These are phyloP conservation scores for Eutrema heterophyllum DNA, from an alignment of 345 rosid species.

Conservation along the genomic window DNA sequence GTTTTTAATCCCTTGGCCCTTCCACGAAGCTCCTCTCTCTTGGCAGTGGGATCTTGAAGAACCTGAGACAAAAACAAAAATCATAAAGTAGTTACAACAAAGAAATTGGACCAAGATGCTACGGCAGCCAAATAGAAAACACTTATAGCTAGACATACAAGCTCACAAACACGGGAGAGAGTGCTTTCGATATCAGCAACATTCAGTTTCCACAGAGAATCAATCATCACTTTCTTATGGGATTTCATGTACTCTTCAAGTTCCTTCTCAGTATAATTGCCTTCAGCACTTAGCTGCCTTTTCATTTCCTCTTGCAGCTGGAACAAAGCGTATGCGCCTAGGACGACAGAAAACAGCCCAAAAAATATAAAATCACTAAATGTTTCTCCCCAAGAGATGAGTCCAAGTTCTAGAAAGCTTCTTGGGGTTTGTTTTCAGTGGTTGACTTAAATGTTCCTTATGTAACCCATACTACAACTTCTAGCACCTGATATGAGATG, in stretches of 20 bases:
- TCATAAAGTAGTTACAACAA: background rate
- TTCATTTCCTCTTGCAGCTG: conserved; percentile 99
- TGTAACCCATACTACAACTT: background rate
- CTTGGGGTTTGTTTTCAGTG: background rate
- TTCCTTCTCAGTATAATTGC: conserved; percentile 86
- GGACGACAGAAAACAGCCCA: conserved; percentile 13
- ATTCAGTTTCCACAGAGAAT: conserved; percentile 96
- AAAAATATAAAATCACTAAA: background rate
- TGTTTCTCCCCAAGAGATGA: background rate
- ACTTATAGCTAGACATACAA: conserved; percentile 46
- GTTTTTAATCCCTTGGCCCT: conserved; percentile 95
- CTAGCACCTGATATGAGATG: conserved; percentile 18
- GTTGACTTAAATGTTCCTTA: background rate
- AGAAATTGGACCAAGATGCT: conserved; percentile 22
- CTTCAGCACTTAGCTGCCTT: conserved; percentile 85
- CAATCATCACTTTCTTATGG: conserved; percentile 88
- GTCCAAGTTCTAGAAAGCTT: conserved; percentile 4
- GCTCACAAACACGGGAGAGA: conserved; percentile 91
- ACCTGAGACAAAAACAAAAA: conserved; percentile 42
- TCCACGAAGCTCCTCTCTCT: conserved; percentile 85
- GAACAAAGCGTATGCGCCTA: conserved; percentile 94
- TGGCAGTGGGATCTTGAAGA: conserved; percentile 81
- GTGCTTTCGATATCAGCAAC: conserved; percentile 97
- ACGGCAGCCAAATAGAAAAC: background rate
- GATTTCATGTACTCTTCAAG: conserved; percentile 87